A percentile compares a stretch with the other conserved stretches of the same genome.
Evolutionary conservation across 148 eudicot genomes (phyloP).

Genomic region (Cornus kousa): DNA sequence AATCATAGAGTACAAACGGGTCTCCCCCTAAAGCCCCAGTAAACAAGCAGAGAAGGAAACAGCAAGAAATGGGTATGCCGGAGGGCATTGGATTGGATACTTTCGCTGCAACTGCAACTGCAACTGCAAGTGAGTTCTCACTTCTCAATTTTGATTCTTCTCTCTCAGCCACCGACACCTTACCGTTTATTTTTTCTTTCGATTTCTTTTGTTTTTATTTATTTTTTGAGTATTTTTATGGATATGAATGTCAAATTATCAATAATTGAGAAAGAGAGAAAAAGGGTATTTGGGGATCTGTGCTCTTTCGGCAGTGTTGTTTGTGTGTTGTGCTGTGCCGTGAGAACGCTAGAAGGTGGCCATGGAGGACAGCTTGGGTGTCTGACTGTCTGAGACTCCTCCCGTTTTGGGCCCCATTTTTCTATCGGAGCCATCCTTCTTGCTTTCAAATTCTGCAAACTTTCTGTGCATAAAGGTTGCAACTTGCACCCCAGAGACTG

Average conservation of each 20-base stretch:
- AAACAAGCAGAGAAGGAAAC: conserved; percentile 25
- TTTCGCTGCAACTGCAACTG: not conserved
- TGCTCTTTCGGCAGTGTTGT: not conserved
- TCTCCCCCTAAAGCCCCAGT: conserved; percentile 53
- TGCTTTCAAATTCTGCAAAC: too few relatives aligned
- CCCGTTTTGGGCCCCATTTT: not conserved
- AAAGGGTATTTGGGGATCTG: conserved; percentile 2
- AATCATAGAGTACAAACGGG: conserved; percentile 81
- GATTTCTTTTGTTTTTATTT: too few relatives aligned
- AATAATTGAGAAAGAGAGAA: not conserved
- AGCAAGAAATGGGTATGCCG: conserved; percentile 12
- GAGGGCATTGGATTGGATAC: conserved; percentile 26
- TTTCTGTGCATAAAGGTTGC: too few relatives aligned
- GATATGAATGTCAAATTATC: too few relatives aligned
- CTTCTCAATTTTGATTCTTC: not conserved
- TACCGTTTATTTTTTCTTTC: not conserved
- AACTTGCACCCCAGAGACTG: too few relatives aligned
- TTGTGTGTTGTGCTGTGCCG: not conserved
- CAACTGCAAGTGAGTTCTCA: not conserved
- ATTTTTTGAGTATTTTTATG: not conserved
- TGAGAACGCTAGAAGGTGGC: not conserved
- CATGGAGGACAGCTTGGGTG: not conserved
- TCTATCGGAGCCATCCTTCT: conserved; percentile 2
- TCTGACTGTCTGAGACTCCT: not conserved
- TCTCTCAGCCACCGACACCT: not conserved